Evolutionary conservation across 768 basidiomycete genomes (phyloP), one percentile per base, ranked within the genome.

Genomic region (Cystobasidium tubakii): DNA sequence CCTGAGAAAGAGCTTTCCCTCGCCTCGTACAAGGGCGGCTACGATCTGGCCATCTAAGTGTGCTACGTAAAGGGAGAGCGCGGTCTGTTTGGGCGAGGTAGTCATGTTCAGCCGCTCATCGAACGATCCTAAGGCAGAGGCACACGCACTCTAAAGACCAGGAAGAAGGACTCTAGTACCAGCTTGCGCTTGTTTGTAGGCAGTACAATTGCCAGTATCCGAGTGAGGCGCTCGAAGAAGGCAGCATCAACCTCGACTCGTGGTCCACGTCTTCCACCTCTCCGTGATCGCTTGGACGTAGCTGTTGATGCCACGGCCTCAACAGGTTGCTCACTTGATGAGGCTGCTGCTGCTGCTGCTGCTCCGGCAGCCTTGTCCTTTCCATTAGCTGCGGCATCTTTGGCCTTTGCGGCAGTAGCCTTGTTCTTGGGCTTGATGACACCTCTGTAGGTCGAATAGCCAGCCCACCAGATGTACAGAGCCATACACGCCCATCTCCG

Each of bases 11-110:
- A 88, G 84, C 1, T 84, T 77, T 1, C 90, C 87, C 78, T 89
- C 87, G 7, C 90, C 91, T 71, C 92, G 88, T 36, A 99, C 95
- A 12, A 99, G 86, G 60, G 91, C 92, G 1, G 94, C 91, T 3
- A 98, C 95, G 77, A 98, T 97, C 80, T 92, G 53, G 81, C 95
- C 95, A 79, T 98, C 95, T 62, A 98, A 84, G 25, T 90, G 87
- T 6, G 95, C 95, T 62, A 99, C 92, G 79, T 96, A 97, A 21
- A 99, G 83, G 19, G 91, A 94, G 57, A 98, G 88, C 0, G 90
- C 88, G 1, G 95, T 98, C 57, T 60, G 27, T 60, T 6, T 29
- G 13, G 57, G 17, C 29, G 29, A 6, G 13, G 57, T 3, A 13
- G 57, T 12, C 46, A 50, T 6, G 12, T 19, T 50, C 46, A 12